These are phyloP conservation scores for Aspergillus sp. DNA, from an alignment of 2,329 filamentous ascomycete genomes.

Conservation along the genomic window DNA sequence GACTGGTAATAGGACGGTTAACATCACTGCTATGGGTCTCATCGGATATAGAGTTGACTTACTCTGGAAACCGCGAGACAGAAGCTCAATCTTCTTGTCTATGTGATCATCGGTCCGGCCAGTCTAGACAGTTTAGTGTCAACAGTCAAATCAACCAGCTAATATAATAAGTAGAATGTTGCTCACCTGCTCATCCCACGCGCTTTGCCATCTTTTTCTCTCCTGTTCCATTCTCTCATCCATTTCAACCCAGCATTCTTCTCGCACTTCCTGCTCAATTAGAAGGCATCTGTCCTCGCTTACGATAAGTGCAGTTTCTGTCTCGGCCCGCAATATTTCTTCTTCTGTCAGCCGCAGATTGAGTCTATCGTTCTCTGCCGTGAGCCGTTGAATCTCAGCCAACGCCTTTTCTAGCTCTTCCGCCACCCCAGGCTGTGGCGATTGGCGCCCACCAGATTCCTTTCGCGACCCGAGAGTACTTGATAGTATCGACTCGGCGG, in stretches of 20 bases:
- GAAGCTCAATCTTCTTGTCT: conserved; percentile 80
- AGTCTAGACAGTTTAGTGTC: conserved; percentile 30
- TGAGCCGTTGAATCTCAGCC: conserved; percentile 76
- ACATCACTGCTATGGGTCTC: background rate
- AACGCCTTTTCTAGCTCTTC: conserved; percentile 81
- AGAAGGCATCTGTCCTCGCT: conserved; percentile 66
- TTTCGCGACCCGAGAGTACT: conserved; percentile 33
- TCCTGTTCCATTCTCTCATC: conserved; percentile 74
- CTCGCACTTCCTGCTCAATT: conserved; percentile 79
- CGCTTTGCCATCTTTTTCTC: conserved; percentile 76
- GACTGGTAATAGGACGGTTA: conserved; percentile 26
- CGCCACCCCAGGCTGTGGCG: conserved; percentile 38
- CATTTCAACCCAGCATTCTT: conserved; percentile 86
- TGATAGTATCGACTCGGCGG: conserved; percentile 66
- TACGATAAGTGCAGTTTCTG: conserved; percentile 70
- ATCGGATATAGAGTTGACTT: conserved; percentile 21
- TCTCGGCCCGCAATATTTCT: conserved; percentile 65
- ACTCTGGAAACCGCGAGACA: conserved; percentile 57
- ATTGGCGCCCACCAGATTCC: conserved; percentile 42
- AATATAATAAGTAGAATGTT: background rate
- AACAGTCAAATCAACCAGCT: background rate
- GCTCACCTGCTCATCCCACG: conserved; percentile 69
- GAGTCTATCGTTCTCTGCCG: conserved; percentile 73
- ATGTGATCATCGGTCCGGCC: conserved; percentile 81
- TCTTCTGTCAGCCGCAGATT: conserved; percentile 70